Base-by-base conservation (phyloP, 768 basidiomycete species). In the Suillus subluteus region DNA sequence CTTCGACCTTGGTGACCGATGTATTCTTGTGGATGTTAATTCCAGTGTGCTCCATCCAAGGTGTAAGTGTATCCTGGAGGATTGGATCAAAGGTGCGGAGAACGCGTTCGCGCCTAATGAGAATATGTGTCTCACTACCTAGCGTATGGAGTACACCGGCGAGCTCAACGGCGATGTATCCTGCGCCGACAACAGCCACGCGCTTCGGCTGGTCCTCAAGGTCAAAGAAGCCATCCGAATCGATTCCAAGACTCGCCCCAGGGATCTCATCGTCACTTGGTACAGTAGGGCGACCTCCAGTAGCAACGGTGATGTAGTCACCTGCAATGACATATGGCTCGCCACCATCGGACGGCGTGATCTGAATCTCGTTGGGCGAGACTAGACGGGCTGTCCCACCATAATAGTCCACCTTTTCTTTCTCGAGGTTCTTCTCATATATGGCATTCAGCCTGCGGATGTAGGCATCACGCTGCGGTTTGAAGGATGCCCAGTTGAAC, bases 121-220 rank as follows among this genome's bases (percentile, higher is more conserved):
- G 77, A 70, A 99, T 79, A 75, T 98, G 96, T 9, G 95, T 96
- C 79, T 99, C 95, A 43, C 90, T 86, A 26, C 96, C 95, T 65
- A 98, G 88, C 8, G 93, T 84, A 78, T 98, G 88, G 80, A 99
- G 88, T 64, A 99, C 88, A 23, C 98, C 98, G 6, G 97, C 95
- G 56, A 99, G 88, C 79, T 99, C 98, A 68, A 98, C 94, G 21
- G 96, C 96, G 71, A 99, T 99, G 78, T 99, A 99, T 1, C 98
- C 98, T 16, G 98, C 98, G 56, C 98, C 98, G 52, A 98, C 90
- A 64, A 99, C 91, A 4, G 91, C 96, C 38, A 98, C 96, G 66
- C 95, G 88, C 79, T 91, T 94, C 11, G 98, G 98, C 77, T 97
- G 95, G 62, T 91, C 86, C 70, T 88, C 88, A 55, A 99, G 87